These are phyloP conservation scores for Xylaria flabelliformis DNA, from an alignment of 495 filamentous ascomycete species.

Conservation along the genomic window DNA sequence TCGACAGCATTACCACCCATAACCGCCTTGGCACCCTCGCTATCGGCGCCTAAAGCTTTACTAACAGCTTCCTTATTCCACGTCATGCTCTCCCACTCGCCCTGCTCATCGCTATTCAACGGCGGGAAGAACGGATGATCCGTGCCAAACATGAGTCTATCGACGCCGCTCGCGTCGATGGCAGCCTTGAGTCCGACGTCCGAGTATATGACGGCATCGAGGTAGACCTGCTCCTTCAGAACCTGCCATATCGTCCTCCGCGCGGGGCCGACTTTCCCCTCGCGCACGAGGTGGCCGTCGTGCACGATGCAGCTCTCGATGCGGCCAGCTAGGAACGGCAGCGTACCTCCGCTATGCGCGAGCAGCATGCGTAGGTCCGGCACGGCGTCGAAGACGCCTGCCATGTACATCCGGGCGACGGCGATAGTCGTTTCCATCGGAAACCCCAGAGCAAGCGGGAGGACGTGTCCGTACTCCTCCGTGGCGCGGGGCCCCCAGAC, in stretches of 20 bases:
- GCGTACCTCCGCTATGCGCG: constrained; percentile 86
- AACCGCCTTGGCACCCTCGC: constrained; percentile 55
- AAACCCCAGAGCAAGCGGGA: constrained; percentile 87
- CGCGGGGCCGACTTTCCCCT: constrained; percentile 50
- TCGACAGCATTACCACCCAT: constrained; percentile 75
- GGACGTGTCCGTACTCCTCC: constrained; percentile 82
- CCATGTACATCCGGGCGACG: constrained; percentile 83
- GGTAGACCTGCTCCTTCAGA: constrained; percentile 81
- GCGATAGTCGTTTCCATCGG: constrained; percentile 95
- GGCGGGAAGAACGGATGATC: constrained; percentile 98
- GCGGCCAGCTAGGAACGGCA: constrained; percentile 87
- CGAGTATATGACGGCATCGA: constrained; percentile 88
- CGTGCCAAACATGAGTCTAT: constrained; percentile 83
- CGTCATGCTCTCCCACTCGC: constrained; percentile 82
- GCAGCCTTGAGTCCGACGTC: constrained; percentile 78
- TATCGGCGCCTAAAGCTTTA: constrained; percentile 61
- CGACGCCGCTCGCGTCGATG: constrained; percentile 64
- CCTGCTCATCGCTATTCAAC: constrained; percentile 61
- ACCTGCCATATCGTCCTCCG: constrained; percentile 78
- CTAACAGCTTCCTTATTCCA: constrained; percentile 77
- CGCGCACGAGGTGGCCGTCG: constrained; percentile 70
- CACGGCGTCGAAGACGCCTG: constrained; percentile 83
- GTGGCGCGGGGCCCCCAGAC: constrained; percentile 75
- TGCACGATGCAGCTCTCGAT: constrained; percentile 89
- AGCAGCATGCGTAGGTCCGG: constrained; percentile 74